These are phyloP conservation scores for Cystoisospora suis DNA, from an alignment of 169 alveolate species.

Conservation along the genomic window DNA sequence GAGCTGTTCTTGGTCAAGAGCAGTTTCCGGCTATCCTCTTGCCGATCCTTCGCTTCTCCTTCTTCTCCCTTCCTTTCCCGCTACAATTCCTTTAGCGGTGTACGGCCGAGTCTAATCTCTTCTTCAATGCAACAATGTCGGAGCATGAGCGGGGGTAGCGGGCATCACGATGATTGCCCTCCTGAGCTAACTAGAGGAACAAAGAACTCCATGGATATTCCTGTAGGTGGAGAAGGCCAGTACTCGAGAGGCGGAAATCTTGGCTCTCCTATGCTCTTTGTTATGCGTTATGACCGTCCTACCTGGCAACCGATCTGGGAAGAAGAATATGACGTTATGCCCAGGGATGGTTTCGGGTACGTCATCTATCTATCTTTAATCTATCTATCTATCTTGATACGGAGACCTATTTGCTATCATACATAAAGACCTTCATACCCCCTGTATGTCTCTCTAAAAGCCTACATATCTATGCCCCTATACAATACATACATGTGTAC, in stretches of 20 bases:
- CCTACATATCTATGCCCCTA: no score
- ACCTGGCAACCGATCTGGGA: conserved; percentile 65
- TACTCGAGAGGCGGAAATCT: conserved; percentile 30
- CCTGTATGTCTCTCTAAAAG: no score
- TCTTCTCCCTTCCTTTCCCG: neutral
- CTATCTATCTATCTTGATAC: no score
- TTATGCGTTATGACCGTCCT: conserved; percentile 47
- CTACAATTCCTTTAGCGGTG: neutral
- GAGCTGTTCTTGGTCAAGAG: no score
- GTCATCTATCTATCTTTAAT: no score
- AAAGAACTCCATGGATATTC: conserved; percentile 16
- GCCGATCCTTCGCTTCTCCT: neutral
- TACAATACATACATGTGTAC: no score
- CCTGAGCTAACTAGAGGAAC: conserved; percentile 25
- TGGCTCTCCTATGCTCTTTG: conserved; percentile 61
- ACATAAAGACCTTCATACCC: no score
- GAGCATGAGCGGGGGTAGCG: conserved; percentile 28
- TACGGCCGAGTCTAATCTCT: neutral
- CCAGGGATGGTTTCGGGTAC: conserved; percentile 62
- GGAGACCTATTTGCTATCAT: no score
- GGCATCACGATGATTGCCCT: conserved; percentile 15
- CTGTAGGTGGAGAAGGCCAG: conserved; percentile 53
- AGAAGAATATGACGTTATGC: conserved; percentile 50
- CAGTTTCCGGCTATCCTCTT: no score
- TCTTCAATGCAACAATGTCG: neutral